phyloP scores from a whole-genome alignment of 768 basidiomycete species.

The Neoboletus subvelutipes region DNA sequence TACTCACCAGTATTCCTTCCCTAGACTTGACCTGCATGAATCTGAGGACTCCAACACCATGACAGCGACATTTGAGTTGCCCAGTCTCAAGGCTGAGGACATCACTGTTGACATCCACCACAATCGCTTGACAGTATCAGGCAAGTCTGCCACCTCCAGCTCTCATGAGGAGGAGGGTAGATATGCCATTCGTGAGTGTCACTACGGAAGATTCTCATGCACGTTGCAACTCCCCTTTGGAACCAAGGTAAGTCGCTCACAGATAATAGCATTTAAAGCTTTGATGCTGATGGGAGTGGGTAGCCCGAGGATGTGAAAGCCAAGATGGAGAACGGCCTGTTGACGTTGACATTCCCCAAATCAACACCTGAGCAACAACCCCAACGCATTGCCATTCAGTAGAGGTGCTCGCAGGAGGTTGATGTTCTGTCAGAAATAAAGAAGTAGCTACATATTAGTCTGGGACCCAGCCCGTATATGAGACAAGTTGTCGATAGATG shows the following conservation, averaged over 20 bases:
- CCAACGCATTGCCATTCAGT: constrained; percentile 35
- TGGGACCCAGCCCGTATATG: too few relatives aligned
- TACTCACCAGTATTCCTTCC: too few relatives aligned
- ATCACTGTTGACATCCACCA: constrained; percentile 45
- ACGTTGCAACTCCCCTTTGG: constrained; percentile 45
- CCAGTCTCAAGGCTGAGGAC: constrained; percentile 49
- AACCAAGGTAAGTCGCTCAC: constrained; percentile 35
- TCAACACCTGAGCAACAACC: constrained; percentile 36
- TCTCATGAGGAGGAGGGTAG: constrained; percentile 41
- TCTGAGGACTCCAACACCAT: constrained; percentile 33
- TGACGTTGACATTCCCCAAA: constrained; percentile 48
- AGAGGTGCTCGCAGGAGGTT: neutral
- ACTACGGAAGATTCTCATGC: constrained; percentile 43
- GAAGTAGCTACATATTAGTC: too few relatives aligned
- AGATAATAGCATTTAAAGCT: too few relatives aligned
- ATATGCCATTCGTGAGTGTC: constrained; percentile 44
- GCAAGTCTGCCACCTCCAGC: constrained; percentile 37
- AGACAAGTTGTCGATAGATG: too few relatives aligned
- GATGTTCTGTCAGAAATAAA: neutral
- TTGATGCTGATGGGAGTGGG: neutral
- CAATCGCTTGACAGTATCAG: constrained; percentile 45
- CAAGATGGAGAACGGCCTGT: constrained; percentile 43
- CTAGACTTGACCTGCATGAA: constrained; percentile 47
- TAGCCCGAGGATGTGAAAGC: constrained; percentile 48
- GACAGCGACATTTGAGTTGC: constrained; percentile 53